Evolutionary conservation across 2,329 filamentous ascomycete genomes (phyloP).

Genomic region (Sporothrix phasma): DNA sequence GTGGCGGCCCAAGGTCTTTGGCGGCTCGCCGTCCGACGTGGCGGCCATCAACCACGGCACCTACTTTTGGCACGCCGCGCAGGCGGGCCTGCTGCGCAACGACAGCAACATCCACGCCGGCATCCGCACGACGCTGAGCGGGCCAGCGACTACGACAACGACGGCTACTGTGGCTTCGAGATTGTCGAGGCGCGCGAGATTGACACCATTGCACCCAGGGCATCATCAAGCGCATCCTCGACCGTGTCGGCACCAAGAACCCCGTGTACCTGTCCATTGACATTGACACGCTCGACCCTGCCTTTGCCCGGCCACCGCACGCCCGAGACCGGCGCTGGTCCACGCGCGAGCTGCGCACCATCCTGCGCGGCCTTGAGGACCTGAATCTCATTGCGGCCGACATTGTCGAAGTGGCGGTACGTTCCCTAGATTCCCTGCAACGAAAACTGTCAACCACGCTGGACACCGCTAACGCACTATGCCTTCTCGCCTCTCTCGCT

Average conservation of each 20-base stretch:
- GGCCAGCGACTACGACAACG: slow-evolving; percentile 73
- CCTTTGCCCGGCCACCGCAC: slow-evolving; percentile 70
- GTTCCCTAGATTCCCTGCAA: slow-evolving; percentile 12
- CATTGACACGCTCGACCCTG: slow-evolving; percentile 80
- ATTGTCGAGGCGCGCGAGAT: slow-evolving; percentile 62
- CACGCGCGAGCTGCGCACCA: slow-evolving; percentile 61
- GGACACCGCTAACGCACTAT: not conserved
- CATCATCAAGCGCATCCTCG: slow-evolving; percentile 68
- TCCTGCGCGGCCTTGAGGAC: slow-evolving; percentile 57
- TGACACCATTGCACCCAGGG: slow-evolving; percentile 48
- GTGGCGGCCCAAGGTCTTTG: slow-evolving; percentile 78
- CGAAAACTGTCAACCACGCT: not conserved
- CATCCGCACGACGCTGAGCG: slow-evolving; percentile 72
- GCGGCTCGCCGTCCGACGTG: slow-evolving; percentile 64
- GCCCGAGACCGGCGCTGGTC: slow-evolving; percentile 67
- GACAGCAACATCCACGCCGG: slow-evolving; percentile 82
- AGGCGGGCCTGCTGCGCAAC: slow-evolving; percentile 69
- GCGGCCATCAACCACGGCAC: slow-evolving; percentile 79
- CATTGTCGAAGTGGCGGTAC: slow-evolving; percentile 59
- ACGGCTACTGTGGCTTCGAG: slow-evolving; percentile 75
- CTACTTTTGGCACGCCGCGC: slow-evolving; percentile 75
- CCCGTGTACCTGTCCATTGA: slow-evolving; percentile 78
- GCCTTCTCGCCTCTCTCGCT: not conserved
- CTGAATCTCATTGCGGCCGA: slow-evolving; percentile 62
- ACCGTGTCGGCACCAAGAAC: slow-evolving; percentile 61